A percentile compares a stretch with the other conserved stretches of the same genome.
Conservation (phyloP, 163 green algal genomes). For the Smithsoniella earleae region DNA sequence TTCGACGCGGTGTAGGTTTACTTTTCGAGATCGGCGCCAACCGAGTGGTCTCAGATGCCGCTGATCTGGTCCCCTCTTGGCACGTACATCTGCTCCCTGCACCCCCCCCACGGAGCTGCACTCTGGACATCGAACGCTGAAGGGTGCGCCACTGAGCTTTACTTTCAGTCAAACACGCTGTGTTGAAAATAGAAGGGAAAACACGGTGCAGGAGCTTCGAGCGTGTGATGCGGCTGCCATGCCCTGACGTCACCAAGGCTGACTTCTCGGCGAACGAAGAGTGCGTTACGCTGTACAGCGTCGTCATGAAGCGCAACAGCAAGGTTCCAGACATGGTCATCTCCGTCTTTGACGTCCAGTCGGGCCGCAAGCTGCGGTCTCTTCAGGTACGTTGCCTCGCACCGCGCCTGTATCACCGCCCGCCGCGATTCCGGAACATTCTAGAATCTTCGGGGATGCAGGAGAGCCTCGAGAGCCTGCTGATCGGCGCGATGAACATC, state of each 20-base stretch:
- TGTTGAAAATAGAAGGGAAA: too few relatives aligned
- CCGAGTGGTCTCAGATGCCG: constrained; percentile 23
- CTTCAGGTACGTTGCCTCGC: too few relatives aligned
- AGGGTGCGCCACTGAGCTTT: too few relatives aligned
- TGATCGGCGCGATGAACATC: constrained; percentile 4
- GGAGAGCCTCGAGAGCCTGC: not conserved
- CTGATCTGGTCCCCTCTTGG: constrained; percentile 8
- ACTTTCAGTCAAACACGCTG: too few relatives aligned
- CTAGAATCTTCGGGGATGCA: too few relatives aligned
- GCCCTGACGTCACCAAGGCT: constrained; percentile 4
- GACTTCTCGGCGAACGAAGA: constrained; percentile 21
- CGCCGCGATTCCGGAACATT: too few relatives aligned
- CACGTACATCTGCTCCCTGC: constrained; percentile 25
- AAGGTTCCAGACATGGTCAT: constrained; percentile 21
- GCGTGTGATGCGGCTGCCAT: constrained; percentile 10
- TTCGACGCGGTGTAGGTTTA: too few relatives aligned
- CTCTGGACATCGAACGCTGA: not conserved
- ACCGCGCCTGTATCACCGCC: too few relatives aligned
- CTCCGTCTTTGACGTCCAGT: constrained; percentile 22
- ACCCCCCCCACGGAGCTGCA: not conserved
- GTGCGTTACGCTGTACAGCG: constrained; percentile 1
- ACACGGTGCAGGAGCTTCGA: not conserved
- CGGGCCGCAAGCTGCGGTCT: constrained; percentile 17
- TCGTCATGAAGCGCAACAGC: not conserved
- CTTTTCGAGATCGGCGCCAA: constrained; percentile 7